Conservation (phyloP, 352 stramenopile species). For the Phytophthora constricta region DNA sequence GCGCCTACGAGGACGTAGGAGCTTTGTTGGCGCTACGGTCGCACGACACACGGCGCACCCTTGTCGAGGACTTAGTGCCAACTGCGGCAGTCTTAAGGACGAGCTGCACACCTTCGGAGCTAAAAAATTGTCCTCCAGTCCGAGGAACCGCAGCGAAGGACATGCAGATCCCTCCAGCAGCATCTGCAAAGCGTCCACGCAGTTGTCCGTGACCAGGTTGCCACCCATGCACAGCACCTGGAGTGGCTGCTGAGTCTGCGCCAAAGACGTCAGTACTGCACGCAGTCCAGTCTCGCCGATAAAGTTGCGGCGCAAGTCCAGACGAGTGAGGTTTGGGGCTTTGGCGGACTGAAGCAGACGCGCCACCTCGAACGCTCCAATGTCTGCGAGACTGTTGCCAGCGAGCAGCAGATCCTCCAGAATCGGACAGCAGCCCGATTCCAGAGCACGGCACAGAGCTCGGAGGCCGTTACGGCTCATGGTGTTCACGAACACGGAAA, state of each 20-base stretch:
- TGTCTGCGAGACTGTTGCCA: constrained; percentile 72
- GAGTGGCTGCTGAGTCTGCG: constrained; percentile 37
- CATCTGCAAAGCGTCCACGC: constrained; percentile 52
- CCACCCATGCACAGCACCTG: constrained; percentile 81
- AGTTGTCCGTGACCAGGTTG: constrained; percentile 86
- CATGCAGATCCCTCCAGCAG: constrained; percentile 47
- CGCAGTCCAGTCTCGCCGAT: constrained; percentile 68
- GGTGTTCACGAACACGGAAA: constrained; percentile 81
- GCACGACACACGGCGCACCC: constrained; percentile 58
- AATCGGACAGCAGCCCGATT: constrained; percentile 51
- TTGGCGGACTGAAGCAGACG: constrained; percentile 43
- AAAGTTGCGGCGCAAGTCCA: constrained; percentile 78
- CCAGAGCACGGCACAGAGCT: constrained; percentile 50
- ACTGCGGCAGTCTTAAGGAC: constrained; percentile 64
- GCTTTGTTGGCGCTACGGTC: constrained; percentile 32
- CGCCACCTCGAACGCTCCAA: constrained; percentile 56
- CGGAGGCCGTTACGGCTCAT: constrained; percentile 53
- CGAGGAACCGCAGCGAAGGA: constrained; percentile 68
- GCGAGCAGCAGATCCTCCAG: constrained; percentile 66
- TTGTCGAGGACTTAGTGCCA: constrained; percentile 47
- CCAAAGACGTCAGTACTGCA: constrained; percentile 46
- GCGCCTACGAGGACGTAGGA: constrained; percentile 8
- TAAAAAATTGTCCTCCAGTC: constrained; percentile 84
- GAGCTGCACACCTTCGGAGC: constrained; percentile 58
- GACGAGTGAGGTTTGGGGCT: constrained; percentile 45